Percentiles rank a stretch among this genome's conserved stretches.
Conservation (phyloP, 345 rosid species). For the Lagerstroemia speciosa region DNA sequence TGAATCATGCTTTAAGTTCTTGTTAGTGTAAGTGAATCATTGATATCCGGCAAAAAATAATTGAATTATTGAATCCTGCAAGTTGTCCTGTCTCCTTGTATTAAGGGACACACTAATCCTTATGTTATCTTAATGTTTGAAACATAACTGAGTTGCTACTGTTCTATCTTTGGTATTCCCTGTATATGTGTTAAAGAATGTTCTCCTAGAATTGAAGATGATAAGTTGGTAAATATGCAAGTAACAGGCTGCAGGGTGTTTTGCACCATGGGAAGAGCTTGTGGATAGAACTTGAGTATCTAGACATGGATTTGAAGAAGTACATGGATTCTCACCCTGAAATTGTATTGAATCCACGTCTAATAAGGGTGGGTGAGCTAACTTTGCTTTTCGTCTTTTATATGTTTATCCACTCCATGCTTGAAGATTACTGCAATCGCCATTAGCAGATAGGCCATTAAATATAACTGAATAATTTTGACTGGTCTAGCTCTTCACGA, state of each 20-base stretch:
- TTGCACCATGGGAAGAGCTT: conserved; percentile 79
- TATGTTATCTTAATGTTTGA: not conserved
- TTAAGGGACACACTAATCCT: no score
- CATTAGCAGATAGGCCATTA: not conserved
- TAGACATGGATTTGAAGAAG: conserved; percentile 90
- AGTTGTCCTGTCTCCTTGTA: no score
- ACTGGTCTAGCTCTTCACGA: no score
- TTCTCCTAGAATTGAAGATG: not conserved
- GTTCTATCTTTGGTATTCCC: not conserved
- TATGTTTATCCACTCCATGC: no score
- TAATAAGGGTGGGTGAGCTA: conserved; percentile 51
- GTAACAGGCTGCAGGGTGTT: conserved; percentile 84
- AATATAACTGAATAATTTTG: no score
- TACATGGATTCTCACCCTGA: conserved; percentile 87
- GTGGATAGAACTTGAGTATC: conserved; percentile 89
- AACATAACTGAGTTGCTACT: not conserved
- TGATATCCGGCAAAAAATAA: no score
- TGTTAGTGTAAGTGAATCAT: no score
- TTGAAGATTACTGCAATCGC: not conserved
- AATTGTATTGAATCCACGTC: conserved; percentile 57
- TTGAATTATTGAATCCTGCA: no score
- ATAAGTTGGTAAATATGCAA: conserved; percentile 8
- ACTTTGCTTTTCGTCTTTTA: not conserved
- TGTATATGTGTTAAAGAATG: not conserved
- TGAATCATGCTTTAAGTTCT: no score